Base-by-base conservation (phyloP, 2,329 filamentous ascomycete species). In the Colletotrichum coccodes region DNA sequence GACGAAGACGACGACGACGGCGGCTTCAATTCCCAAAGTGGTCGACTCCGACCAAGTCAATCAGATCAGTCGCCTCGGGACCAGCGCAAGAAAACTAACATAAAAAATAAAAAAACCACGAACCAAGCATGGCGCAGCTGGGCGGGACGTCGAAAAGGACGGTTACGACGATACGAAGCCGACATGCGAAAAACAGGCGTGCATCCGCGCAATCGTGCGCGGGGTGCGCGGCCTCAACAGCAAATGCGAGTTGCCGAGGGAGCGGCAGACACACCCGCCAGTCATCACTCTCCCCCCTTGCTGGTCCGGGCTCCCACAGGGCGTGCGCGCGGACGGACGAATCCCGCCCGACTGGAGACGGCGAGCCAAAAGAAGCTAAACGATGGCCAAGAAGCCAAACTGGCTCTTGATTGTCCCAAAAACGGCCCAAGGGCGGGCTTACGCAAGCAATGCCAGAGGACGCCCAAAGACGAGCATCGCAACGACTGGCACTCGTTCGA, bases 91-190 rank as follows among this genome's bases (percentile, higher is more conserved):
- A 28, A 23, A 40, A 40, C n/a, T n/a, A n/a, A n/a, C n/a, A n/a
- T n/a, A n/a, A n/a, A n/a, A n/a, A n/a, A n/a, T n/a, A n/a, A n/a
- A n/a, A n/a, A n/a, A n/a, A n/a, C n/a, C n/a, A n/a, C 65, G 60
- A 68, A 40, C 46, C 30, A 54, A 38, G 12, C 18, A 62, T 30
- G 40, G 47, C 60, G 54, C 53, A 59, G 44, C n/a, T 54, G 18
- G 23, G 14, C 6, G 23, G 9, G 18, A 23, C 40, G 6, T 30
- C 54, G n/a, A 34, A 46, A 12, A 30, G 4, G 28, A 38, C 61
- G 64, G 50, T 66, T 56, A 62, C 64, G 64, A 66, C 64, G 56
- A 69, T 60, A 66, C 61, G 61, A 65, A 49, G 42, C 52, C 52
- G 50, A 53, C 60, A 46, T 28, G 23, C 21, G 40, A 26, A 26